Percentiles rank a stretch among this genome's conserved stretches.
Evolutionary conservation across 371 early-diverging fungal genomes (phyloP).

Genomic region (Umbelopsis sp.): DNA sequence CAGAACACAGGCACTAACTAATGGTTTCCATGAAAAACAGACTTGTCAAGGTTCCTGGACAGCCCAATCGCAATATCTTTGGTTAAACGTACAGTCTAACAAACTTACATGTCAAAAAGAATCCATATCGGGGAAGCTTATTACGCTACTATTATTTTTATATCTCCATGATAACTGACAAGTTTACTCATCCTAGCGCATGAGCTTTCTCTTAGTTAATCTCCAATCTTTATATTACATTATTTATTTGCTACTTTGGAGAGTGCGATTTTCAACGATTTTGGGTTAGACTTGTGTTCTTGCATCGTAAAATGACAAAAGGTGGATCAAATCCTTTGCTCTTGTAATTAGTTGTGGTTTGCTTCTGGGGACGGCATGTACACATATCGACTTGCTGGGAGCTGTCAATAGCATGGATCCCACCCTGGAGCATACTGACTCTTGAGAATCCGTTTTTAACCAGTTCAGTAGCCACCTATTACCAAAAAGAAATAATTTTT

Average conservation of each 20-base stretch:
- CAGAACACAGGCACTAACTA: neutral
- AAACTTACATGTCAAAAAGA: neutral
- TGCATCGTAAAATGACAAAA: conserved; percentile 54
- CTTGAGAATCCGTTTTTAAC: conserved; percentile 52
- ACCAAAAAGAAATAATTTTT: neutral
- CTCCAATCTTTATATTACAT: conserved; percentile 7
- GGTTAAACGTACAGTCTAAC: neutral
- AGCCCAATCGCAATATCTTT: conserved; percentile 12
- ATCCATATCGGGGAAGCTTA: neutral
- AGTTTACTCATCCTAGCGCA: neutral
- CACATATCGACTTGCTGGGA: conserved; percentile 26
- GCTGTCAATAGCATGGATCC: conserved; percentile 54
- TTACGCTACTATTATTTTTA: too few relatives aligned
- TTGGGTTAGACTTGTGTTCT: conserved; percentile 21
- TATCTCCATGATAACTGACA: too few relatives aligned
- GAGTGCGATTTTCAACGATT: neutral
- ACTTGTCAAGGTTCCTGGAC: conserved; percentile 5
- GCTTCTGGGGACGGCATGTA: conserved; percentile 49
- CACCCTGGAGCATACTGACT: conserved; percentile 61
- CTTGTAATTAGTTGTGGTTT: conserved; percentile 47
- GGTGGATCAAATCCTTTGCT: conserved; percentile 57
- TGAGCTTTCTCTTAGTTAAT: conserved; percentile 5
- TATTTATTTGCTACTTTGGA: conserved; percentile 10
- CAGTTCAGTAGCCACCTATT: conserved; percentile 57
- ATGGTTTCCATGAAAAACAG: neutral